Evolutionary conservation across 495 filamentous ascomycete genomes (phyloP), one percentile per base, ranked within the genome.

Genomic region (Neurospora sp.): DNA sequence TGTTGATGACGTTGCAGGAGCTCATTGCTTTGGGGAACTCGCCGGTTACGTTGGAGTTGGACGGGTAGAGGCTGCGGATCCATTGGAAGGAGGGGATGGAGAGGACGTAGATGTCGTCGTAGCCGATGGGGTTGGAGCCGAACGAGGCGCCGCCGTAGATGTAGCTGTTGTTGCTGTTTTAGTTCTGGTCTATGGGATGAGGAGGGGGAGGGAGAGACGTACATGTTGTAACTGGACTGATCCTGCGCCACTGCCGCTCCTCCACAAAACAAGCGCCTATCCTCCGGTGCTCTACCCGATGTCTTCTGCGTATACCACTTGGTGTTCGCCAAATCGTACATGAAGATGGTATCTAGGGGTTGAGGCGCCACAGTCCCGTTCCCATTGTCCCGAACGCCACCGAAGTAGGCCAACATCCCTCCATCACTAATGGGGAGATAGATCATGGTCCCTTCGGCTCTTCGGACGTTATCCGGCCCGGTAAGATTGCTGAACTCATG

Each of bases 171-270:
- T 2, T 3, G 9, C 20, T 39, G 68, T 70, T 14, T 70, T 14
- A 73, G 72, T 37, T 10, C 16, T 10, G 10, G 9, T n/a, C 22
- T 18, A 40, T 5, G 14, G 37, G 9, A 38, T 16, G 20, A 5
- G 69, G 20, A 0, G 69, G 38, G 18, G 39, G 9, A 11, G 2
- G 38, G 69, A 12, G 35, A 37, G 18, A 12, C 70, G 65, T 42
- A 77, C 76, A 78, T 75, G 46, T 76, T 78, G 65, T 78, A 78
- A 37, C 73, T 75, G 0, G 75, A 76, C 37, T 78, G 76, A 37
- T 78, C 76, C 10, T 53, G 68, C 37, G 76, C 75, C 70, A 75
- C 76, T 0, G 73, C 73, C 11, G 76, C 76, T 16, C 76, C 76
- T 20, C 71, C 75, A 35, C 75, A 78, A 6, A 78, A 78, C 20